A percentile compares a stretch with the other conserved stretches of the same genome.
These are phyloP conservation scores for Fraxinus cuspidata DNA, from an alignment of 257 asterid species.

Conservation along the genomic window DNA sequence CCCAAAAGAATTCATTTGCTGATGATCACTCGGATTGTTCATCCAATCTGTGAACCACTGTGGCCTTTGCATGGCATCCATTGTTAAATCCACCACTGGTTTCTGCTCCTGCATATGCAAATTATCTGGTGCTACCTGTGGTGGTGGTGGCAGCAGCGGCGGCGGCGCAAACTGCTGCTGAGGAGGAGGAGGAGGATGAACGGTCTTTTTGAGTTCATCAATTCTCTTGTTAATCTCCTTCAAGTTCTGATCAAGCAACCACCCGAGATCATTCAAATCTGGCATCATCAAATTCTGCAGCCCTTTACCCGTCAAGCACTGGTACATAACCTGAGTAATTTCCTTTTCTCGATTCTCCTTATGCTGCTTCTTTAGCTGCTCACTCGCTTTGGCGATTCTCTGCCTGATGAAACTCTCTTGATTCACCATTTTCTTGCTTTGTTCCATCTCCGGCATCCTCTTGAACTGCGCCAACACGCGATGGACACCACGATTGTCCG, in stretches of 20 bases:
- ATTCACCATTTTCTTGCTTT: conserved; percentile 84
- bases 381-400: conserved; percentile 65
- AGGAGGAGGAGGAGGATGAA: conserved; percentile 2
- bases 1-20: conserved; percentile 36
- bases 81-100: conserved; percentile 19
- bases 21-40: conserved; percentile 35
- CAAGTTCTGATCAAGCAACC: conserved; percentile 61
- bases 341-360: conserved; percentile 76
- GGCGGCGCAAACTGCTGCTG: not conserved
- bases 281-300: conserved; percentile 42
- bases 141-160: not conserved
- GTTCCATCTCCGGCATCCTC: conserved; percentile 92
- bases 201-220: conserved; percentile 45
- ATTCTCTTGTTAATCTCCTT: conserved; percentile 65
- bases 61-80: conserved; percentile 36
- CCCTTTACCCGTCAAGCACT: conserved; percentile 60
- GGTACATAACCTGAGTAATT: conserved; percentile 64
- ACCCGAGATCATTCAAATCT: conserved; percentile 64
- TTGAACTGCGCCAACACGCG: conserved; percentile 68
- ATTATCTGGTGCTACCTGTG: not conserved
- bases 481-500: conserved; percentile 57
- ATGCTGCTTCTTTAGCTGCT: conserved; percentile 62
- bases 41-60: conserved; percentile 57
- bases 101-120: conserved; percentile 12
- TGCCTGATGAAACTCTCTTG: conserved; percentile 70